Evolutionary conservation across 148 eudicot species (phyloP).

Genomic region (Silene latifolia): DNA sequence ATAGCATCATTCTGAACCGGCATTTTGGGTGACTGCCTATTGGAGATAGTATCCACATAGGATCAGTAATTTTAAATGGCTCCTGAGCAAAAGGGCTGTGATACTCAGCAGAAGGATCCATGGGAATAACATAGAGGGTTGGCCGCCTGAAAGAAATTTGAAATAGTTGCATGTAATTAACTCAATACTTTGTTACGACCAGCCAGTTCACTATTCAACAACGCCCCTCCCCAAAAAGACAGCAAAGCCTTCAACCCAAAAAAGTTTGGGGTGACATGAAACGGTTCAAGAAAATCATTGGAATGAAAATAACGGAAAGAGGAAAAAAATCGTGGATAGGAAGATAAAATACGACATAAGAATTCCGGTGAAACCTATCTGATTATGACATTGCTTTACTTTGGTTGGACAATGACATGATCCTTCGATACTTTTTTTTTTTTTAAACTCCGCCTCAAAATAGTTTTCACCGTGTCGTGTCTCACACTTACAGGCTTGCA

Average conservation of each 20-base stretch:
- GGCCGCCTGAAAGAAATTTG: slow-evolving; percentile 56
- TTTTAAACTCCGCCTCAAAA: no score
- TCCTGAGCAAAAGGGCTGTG: slow-evolving; percentile 32
- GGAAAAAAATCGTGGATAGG: neutral
- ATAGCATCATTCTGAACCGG: neutral
- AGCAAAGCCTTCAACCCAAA: no score
- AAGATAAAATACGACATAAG: neutral
- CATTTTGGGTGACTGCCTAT: neutral
- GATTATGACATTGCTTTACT: no score
- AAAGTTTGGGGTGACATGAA: no score
- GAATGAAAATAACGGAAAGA: neutral
- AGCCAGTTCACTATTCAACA: slow-evolving; percentile 3
- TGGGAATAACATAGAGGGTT: slow-evolving; percentile 81
- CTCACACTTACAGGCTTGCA: no score
- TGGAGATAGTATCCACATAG: slow-evolving; percentile 19
- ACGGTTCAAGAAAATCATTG: neutral
- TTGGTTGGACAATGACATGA: no score
- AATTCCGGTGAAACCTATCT: neutral
- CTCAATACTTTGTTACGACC: neutral
- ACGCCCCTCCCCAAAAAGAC: no score
- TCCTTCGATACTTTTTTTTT: no score
- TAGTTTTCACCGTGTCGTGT: no score
- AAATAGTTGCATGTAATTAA: neutral
- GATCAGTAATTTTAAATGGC: slow-evolving; percentile 35
- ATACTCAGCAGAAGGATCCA: no score